Evolutionary conservation across 257 asterid species (phyloP), one percentile per base, ranked within the genome.

Genomic region (Jasminum sambac): DNA sequence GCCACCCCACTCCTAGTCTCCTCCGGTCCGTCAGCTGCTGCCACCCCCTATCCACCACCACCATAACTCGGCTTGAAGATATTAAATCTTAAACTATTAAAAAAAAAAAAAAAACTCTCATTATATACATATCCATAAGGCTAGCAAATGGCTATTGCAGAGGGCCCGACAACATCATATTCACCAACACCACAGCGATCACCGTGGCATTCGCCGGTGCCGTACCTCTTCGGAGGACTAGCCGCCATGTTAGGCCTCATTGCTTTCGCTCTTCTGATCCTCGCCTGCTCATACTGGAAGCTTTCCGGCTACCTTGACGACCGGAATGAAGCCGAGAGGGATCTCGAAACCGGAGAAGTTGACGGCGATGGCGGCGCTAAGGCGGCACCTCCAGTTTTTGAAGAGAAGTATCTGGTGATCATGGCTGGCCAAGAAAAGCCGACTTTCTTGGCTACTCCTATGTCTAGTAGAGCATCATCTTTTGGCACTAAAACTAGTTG

Each of bases 201-300:
- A 2, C 89, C 94, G 60, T 92, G 97, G 98, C 97, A 90, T 86
- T 90, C 96, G 4, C 98, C 98, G 21, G 95, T 92, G 42, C 97
- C 97, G 23, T 90, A 90, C 82, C 89, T 92, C 16, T 90, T 92
- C 73, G 98, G 97, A 1, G 98, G 98, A 10, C 65, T 92, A 41
- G 96, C 98, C 0, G 96, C 97, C 73, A 87, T 92, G 96, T 74
- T 92, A 71, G 92, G 95, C 0, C 91, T 92, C 64, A 90, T 92
- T 55, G 97, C 98, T 42, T 85, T 92, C 57, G 95, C 98, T 6
- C 91, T 92, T 9, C 14, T 92, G 71, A 77, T 92, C 44, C 86
- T 90, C 9, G 95, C 96, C 0, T 92, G 98, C 82, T 90, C 97
- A 34, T 87, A 89, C 74, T 87, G 93, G 95, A 84, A 82, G 62